phyloP scores from a whole-genome alignment of 2,329 filamentous ascomycete genomes.

The Biscogniauxia mediterranea region DNA sequence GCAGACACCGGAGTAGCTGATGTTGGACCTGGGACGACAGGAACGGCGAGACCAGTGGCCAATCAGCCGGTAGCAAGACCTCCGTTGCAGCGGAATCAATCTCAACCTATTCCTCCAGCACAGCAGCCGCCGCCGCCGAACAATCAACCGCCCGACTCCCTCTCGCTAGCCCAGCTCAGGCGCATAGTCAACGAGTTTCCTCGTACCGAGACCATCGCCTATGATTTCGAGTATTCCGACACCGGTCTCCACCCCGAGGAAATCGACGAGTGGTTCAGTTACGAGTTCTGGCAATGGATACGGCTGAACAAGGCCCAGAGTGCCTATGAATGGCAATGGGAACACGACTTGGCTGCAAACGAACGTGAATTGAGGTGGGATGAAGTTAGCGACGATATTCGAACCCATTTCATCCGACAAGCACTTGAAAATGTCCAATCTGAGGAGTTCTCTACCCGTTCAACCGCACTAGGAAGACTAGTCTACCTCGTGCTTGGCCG shows the following conservation, averaged over 20 bases:
- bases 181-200: conserved; percentile 74
- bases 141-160: conserved; percentile 58
- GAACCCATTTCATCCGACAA: conserved; percentile 55
- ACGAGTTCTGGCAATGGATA: conserved; percentile 81
- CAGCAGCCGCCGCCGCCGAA: conserved; percentile 28
- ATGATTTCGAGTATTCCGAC: conserved; percentile 83
- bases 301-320: conserved; percentile 73
- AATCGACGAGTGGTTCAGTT: conserved; percentile 96
- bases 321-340: conserved; percentile 77
- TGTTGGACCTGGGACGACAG: conserved; percentile 22
- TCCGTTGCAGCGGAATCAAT: conserved; percentile 30
- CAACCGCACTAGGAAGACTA: conserved; percentile 55
- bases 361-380: conserved; percentile 61
- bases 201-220: conserved; percentile 66
- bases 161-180: conserved; percentile 72
- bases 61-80: conserved; percentile 25
- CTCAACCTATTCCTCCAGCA: conserved; percentile 28
- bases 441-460: conserved; percentile 47
- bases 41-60: conserved; percentile 13
- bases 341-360: conserved; percentile 45
- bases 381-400: conserved; percentile 56
- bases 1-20: conserved; percentile 33
- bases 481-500: conserved; percentile 65
- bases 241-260: conserved; percentile 76
- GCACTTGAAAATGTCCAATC: conserved; percentile 47